Conservation (phyloP, 805 yeast species). For the Candida berthetii region DNA sequence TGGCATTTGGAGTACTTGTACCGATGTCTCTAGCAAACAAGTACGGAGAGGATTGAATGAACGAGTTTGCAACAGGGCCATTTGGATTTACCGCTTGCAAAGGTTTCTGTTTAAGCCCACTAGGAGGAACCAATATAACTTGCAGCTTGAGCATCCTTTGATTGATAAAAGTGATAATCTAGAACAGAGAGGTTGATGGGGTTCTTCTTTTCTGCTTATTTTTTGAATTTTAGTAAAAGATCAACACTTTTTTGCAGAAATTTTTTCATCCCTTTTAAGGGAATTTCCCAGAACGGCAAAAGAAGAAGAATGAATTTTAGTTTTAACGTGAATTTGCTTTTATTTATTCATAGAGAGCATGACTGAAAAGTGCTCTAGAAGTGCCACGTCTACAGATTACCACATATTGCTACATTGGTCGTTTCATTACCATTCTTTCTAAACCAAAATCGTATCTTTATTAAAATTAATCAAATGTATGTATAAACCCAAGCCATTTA, state of each 20-base stretch:
- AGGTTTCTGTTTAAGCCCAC: constrained; percentile 18
- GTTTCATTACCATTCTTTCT: too few species aligned
- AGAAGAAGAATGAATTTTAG: too few species aligned
- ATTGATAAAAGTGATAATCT: too few species aligned
- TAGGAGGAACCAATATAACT: constrained; percentile 37
- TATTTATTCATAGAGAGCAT: too few species aligned
- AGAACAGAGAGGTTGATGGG: too few species aligned
- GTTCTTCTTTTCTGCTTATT: background rate
- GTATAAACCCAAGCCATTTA: background rate
- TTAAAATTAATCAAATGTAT: too few species aligned
- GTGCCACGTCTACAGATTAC: too few species aligned
- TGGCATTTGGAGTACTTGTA: constrained; percentile 31
- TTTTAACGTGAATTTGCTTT: too few species aligned
- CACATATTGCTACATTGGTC: too few species aligned
- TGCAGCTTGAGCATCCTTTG: constrained; percentile 32
- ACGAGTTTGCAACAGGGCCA: background rate
- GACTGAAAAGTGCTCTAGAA: too few species aligned
- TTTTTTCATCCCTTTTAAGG: background rate
- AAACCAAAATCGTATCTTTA: too few species aligned
- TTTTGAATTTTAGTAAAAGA: background rate
- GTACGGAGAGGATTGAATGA: constrained; percentile 6
- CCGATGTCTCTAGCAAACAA: constrained; percentile 20
- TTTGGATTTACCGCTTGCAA: constrained; percentile 1
- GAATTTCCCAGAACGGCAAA: background rate
- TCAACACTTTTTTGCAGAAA: background rate